A percentile compares a stretch with the other conserved stretches of the same genome.
phyloP scores from a whole-genome alignment of 148 eudicot species.

The Cornus suecica region DNA sequence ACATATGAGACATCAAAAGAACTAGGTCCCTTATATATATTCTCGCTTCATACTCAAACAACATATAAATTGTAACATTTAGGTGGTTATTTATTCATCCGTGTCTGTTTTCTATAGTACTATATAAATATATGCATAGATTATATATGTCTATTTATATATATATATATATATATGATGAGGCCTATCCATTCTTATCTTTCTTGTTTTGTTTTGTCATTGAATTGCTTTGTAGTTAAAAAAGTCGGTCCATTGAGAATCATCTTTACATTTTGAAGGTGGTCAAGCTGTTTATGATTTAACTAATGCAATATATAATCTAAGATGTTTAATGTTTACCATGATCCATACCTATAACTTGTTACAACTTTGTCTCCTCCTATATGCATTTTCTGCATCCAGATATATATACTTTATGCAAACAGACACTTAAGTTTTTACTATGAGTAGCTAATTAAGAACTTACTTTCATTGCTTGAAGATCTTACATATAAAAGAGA shows the following conservation, averaged over 20 bases:
- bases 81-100: not conserved
- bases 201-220: not conserved
- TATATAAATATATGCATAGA: not conserved
- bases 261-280: not conserved
- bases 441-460: no score
- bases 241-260: not conserved
- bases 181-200: not conserved
- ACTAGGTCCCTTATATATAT: not conserved
- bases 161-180: not conserved
- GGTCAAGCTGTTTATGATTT: not conserved
- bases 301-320: not conserved
- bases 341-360: no score
- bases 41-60: constrained; percentile 10
- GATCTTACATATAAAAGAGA: no score
- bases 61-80: not conserved
- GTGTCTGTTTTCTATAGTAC: not conserved
- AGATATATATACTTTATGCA: no score
- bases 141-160: not conserved
- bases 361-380: no score
- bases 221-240: not conserved
- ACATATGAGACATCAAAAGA: not conserved
- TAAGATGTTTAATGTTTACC: not conserved
- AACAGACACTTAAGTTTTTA: no score
- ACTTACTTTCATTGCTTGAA: no score
- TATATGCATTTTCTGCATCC: no score